Conservation (phyloP, 1,284 basidiomycete species). For the Austroboletus novae-zelandiae region DNA sequence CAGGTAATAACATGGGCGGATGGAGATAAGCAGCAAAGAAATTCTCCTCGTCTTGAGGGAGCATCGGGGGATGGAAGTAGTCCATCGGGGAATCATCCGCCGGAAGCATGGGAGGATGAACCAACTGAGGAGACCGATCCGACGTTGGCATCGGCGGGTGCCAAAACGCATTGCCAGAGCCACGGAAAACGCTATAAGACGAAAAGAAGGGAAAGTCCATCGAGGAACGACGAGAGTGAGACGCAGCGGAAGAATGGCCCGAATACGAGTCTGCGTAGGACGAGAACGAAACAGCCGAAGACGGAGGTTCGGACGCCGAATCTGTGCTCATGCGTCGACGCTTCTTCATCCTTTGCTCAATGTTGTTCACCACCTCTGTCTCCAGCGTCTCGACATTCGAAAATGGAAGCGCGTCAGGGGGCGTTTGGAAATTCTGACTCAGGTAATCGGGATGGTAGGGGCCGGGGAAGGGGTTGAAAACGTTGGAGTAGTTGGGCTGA, state of each 20-base stretch:
- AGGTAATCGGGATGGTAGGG: conserved; percentile 72
- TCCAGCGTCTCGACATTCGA: conserved; percentile 42
- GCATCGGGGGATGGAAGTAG: conserved; percentile 51
- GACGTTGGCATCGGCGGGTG: conserved; percentile 66
- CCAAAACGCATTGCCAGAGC: conserved; percentile 61
- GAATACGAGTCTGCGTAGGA: conserved; percentile 43
- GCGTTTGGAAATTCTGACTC: conserved; percentile 44
- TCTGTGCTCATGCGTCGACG: conserved; percentile 71
- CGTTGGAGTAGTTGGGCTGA: conserved; percentile 25
- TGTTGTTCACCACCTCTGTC: conserved; percentile 27
- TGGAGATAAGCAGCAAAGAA: conserved; percentile 56
- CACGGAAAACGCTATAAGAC: conserved; percentile 45
- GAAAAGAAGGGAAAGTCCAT: conserved; percentile 63
- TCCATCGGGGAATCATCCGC: conserved; percentile 49
- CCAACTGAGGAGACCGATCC: conserved; percentile 48
- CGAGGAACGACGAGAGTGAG: conserved; percentile 48
- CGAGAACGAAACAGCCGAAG: conserved; percentile 55
- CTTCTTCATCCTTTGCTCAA: conserved; percentile 48
- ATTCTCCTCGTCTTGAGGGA: conserved; percentile 49
- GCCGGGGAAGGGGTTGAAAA: conserved; percentile 51
- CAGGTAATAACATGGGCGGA: conserved; percentile 51
- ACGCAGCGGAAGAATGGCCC: conserved; percentile 41
- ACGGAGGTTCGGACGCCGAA: conserved; percentile 63
- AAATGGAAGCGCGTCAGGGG: conserved; percentile 51
- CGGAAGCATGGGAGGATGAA: conserved; percentile 62